Conservation (phyloP, 257 asterid genomes). For the Nemophila menziesii region DNA sequence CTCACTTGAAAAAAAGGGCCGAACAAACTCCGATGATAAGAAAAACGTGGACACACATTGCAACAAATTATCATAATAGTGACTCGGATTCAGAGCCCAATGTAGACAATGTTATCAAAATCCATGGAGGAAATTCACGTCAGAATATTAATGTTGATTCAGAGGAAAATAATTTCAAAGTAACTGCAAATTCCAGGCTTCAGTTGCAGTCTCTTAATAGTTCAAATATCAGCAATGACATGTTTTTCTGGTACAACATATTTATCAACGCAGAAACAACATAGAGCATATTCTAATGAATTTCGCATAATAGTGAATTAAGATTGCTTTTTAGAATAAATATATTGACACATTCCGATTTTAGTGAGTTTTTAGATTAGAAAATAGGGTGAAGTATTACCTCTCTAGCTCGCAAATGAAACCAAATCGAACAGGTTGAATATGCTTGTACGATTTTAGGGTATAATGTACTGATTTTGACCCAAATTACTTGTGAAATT, state of each 20-base stretch:
- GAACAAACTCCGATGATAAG: not conserved
- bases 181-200: slow-evolving; percentile 3
- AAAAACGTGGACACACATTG: not conserved
- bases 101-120: not conserved
- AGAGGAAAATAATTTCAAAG: not conserved
- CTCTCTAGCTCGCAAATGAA: too few species aligned
- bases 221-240: slow-evolving; percentile 12
- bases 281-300: not conserved
- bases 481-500: too few species aligned
- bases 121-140: not conserved
- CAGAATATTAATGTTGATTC: not conserved
- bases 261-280: slow-evolving; percentile 15
- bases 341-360: too few species aligned
- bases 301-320: too few species aligned
- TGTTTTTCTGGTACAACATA: slow-evolving; percentile 26
- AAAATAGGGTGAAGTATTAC: too few species aligned
- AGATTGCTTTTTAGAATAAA: too few species aligned
- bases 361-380: too few species aligned
- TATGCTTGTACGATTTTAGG: too few species aligned
- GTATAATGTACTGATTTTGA: too few species aligned
- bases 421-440: too few species aligned
- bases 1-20: slow-evolving; percentile 19
- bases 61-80: not conserved
- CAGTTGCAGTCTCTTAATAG: not conserved
- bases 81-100: not conserved